Percentiles rank a stretch among this genome's conserved stretches.
These are phyloP conservation scores for Mortierella alpina DNA, from an alignment of 192 early-diverging fungal genomes.

Conservation along the genomic window DNA sequence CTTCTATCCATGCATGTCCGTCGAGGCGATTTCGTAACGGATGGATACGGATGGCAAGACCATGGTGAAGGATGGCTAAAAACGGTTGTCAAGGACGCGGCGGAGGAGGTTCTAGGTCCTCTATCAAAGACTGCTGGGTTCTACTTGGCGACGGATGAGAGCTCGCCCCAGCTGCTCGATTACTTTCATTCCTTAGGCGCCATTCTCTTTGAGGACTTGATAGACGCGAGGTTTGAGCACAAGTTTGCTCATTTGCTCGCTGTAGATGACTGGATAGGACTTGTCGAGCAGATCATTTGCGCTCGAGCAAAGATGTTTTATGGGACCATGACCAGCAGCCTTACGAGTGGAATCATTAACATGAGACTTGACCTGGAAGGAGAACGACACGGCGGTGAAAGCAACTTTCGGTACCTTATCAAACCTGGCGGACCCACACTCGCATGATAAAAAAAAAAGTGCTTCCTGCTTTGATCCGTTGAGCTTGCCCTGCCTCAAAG, in stretches of 20 bases:
- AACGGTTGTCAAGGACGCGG: slow-evolving; percentile 17
- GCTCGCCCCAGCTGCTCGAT: not conserved
- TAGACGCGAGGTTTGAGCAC: slow-evolving; percentile 11
- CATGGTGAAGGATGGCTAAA: slow-evolving; percentile 18
- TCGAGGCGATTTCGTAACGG: slow-evolving; percentile 28
- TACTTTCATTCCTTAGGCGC: slow-evolving; percentile 26
- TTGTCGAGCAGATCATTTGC: slow-evolving; percentile 29
- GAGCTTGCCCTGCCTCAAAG: too few species aligned
- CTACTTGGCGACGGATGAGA: slow-evolving; percentile 22
- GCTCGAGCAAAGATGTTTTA: slow-evolving; percentile 1
- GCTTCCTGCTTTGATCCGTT: too few species aligned
- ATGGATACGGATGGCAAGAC: slow-evolving; percentile 26
- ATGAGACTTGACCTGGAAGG: not conserved
- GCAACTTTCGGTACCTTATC: not conserved
- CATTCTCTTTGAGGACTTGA: slow-evolving; percentile 25
- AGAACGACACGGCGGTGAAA: not conserved
- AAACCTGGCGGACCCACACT: too few species aligned
- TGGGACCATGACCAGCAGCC: slow-evolving; percentile 31
- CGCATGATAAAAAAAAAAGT: too few species aligned
- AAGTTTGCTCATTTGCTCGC: slow-evolving; percentile 20
- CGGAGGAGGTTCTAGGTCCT: not conserved
- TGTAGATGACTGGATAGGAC: slow-evolving; percentile 35
- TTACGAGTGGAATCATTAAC: slow-evolving; percentile 28
- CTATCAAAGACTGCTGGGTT: not conserved
- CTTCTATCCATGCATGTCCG: slow-evolving; percentile 35